Percentiles rank a stretch among this genome's conserved stretches.
Conservation (phyloP, 176 grass and related monocot genomes). For the Carex kokanica region DNA sequence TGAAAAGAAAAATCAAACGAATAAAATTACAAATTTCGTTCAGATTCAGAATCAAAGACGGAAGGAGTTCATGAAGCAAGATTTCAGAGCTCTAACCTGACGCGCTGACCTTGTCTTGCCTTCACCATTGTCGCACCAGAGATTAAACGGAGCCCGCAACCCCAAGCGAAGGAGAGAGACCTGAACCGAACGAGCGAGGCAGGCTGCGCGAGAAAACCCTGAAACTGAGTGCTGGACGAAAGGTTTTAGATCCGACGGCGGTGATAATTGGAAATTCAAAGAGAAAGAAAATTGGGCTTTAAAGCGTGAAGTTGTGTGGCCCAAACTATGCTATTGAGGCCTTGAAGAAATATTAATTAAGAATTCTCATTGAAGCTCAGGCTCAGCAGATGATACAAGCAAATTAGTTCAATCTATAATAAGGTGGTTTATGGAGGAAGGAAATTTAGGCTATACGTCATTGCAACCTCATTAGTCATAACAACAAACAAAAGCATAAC, state of each 20-base stretch:
- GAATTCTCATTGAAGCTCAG: too few species aligned
- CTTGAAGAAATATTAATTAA: too few species aligned
- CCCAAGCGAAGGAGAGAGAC: background rate
- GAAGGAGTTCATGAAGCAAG: background rate
- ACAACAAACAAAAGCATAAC: too few species aligned
- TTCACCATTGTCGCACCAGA: slow-evolving; percentile 38
- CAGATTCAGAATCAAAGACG: background rate
- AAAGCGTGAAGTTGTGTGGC: too few species aligned
- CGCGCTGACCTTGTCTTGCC: slow-evolving; percentile 45
- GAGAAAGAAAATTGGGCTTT: background rate
- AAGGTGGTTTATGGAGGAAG: background rate
- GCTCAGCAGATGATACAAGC: background rate
- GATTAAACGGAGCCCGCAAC: background rate
- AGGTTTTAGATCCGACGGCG: background rate
- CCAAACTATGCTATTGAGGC: too few species aligned
- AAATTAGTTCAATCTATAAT: background rate
- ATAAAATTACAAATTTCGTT: background rate
- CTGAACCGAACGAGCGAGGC: background rate
- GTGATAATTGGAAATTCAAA: background rate
- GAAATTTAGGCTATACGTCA: background rate
- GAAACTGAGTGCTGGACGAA: background rate
- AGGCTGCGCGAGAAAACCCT: background rate
- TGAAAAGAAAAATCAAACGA: slow-evolving; percentile 1
- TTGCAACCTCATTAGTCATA: too few species aligned
- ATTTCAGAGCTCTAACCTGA: slow-evolving; percentile 22